Evolutionary conservation across 805 yeast species (phyloP).

Genomic region (Kuraishia molischiana): DNA sequence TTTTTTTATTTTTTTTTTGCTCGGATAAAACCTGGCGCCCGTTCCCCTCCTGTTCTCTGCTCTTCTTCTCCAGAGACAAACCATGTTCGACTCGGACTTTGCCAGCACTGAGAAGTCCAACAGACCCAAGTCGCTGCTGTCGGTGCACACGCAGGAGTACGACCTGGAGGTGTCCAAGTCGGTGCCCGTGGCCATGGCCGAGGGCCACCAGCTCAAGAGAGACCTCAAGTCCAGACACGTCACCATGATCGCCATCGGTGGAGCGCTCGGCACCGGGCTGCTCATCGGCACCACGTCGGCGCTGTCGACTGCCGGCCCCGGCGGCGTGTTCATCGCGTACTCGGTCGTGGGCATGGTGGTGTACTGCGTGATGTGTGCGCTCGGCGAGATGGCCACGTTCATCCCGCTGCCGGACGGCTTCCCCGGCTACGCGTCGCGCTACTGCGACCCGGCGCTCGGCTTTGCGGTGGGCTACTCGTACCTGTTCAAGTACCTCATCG

Average conservation of each 20-base stretch:
- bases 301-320: conserved; percentile 64
- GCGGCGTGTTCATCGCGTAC: conserved; percentile 52
- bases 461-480: conserved; percentile 48
- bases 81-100: not conserved
- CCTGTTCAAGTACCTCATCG: conserved; percentile 39
- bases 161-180: conserved; percentile 35
- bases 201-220: conserved; percentile 35
- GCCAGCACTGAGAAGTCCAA: not conserved
- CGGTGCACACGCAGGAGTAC: conserved; percentile 32
- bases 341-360: conserved; percentile 63
- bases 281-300: conserved; percentile 71
- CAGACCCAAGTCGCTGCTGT: conserved; percentile 8
- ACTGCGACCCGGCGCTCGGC: conserved; percentile 44
- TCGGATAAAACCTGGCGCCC: no score
- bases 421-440: conserved; percentile 43
- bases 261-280: conserved; percentile 76
- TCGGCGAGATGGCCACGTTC: conserved; percentile 49
- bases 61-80: no score
- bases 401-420: conserved; percentile 47
- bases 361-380: conserved; percentile 48
- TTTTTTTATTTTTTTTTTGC: no score
- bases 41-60: no score
- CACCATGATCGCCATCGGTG: conserved; percentile 67
- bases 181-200: conserved; percentile 28
- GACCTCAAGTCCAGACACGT: conserved; percentile 40